phyloP scores from a whole-genome alignment of 306 rosid species.

The Erythrophleum fordii region DNA sequence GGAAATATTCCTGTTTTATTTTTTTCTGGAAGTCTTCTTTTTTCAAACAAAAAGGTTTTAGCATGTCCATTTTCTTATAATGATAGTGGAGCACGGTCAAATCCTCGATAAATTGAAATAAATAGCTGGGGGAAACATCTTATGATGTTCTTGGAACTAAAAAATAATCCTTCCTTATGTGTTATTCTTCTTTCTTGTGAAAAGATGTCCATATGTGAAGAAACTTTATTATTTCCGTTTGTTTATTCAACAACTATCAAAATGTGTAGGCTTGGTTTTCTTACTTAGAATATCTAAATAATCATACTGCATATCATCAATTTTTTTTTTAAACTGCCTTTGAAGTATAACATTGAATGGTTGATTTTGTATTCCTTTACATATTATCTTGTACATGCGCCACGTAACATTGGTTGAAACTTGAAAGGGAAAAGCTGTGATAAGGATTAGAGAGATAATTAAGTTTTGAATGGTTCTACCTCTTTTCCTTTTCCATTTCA shows the following conservation, averaged over 20 bases:
- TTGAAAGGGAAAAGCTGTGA: neutral
- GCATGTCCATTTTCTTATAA: neutral
- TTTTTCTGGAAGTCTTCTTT: neutral
- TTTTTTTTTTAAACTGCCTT: neutral
- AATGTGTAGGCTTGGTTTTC: no score
- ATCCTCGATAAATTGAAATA: slow-evolving; percentile 8
- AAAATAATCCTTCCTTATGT: neutral
- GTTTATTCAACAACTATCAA: no score
- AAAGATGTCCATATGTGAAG: no score
- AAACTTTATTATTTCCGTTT: no score
- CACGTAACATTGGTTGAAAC: neutral
- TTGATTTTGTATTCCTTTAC: neutral
- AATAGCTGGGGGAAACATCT: neutral
- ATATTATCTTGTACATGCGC: neutral
- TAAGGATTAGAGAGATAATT: neutral
- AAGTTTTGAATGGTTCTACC: neutral
- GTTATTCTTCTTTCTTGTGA: no score
- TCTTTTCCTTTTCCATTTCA: neutral
- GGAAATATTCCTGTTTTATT: no score
- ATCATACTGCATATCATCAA: neutral
- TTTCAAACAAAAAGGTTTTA: neutral
- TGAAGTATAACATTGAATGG: slow-evolving; percentile 3
- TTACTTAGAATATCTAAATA: no score
- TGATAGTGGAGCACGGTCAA: slow-evolving; percentile 8
- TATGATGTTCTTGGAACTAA: no score